Evolutionary conservation across 495 filamentous ascomycete species (phyloP).

Genomic region (Cladorrhinum samala): DNA sequence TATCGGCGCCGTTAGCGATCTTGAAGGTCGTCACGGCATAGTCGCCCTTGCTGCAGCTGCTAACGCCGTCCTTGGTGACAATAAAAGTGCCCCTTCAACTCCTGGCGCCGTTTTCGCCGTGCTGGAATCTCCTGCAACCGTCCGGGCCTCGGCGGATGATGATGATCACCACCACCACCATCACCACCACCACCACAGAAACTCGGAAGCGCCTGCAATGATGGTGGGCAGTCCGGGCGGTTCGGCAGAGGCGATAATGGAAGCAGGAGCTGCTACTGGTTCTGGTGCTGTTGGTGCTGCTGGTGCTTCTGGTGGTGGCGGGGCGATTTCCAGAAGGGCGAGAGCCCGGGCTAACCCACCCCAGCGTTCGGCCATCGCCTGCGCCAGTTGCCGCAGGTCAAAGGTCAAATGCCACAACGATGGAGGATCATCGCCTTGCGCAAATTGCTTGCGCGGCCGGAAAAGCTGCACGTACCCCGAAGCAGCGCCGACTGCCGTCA

Average conservation of each 20-base stretch:
- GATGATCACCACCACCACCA: too few relatives aligned
- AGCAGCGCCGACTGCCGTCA: conserved; percentile 48
- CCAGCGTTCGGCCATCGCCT: conserved; percentile 80
- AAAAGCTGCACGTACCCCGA: conserved; percentile 74
- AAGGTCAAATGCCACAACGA: conserved; percentile 82
- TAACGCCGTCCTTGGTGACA: background rate
- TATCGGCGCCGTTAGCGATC: background rate
- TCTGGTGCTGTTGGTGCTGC: background rate
- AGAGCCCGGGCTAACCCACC: conserved; percentile 34
- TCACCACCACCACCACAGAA: too few relatives aligned
- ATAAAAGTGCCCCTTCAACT: conserved; percentile 2
- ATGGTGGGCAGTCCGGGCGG: conserved; percentile 25
- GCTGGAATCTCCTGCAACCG: too few relatives aligned
- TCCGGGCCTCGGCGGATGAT: too few relatives aligned
- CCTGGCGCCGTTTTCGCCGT: too few relatives aligned
- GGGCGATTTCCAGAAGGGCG: conserved; percentile 45
- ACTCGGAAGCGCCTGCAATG: conserved; percentile 14
- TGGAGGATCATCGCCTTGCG: conserved; percentile 59
- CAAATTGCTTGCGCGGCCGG: conserved; percentile 67
- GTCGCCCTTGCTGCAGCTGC: background rate
- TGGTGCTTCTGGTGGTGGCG: conserved; percentile 22
- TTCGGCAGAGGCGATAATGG: background rate
- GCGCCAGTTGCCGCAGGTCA: conserved; percentile 68
- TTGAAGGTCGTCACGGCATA: background rate
- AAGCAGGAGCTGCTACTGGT: conserved; percentile 11